Evolutionary conservation across 495 filamentous ascomycete genomes (phyloP).

Genomic region (Annulohypoxylon nitens): DNA sequence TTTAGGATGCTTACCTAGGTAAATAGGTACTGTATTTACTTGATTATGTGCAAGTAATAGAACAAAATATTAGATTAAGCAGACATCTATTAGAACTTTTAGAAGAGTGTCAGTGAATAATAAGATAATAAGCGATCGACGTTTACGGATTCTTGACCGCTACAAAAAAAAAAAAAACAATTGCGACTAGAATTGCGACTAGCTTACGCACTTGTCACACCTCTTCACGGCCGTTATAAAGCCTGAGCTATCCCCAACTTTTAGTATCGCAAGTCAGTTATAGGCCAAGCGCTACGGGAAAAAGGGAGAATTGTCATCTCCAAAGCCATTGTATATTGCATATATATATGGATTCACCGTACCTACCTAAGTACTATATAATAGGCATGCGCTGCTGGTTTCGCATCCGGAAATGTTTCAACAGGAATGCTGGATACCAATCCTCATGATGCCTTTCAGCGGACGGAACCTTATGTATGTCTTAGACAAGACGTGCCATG

Average conservation of each 20-base stretch:
- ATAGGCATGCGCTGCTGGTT: background rate
- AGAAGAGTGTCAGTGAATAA: background rate
- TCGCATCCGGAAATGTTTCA: slow-evolving; percentile 25
- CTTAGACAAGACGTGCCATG: slow-evolving; percentile 35
- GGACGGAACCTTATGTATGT: slow-evolving; percentile 22
- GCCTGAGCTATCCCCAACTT: background rate
- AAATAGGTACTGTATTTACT: background rate
- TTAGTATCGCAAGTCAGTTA: background rate
- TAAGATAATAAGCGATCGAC: slow-evolving; percentile 9
- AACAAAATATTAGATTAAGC: no score
- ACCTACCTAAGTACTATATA: background rate
- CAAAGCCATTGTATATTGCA: no score
- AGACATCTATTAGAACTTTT: no score
- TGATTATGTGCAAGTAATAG: no score
- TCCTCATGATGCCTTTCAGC: slow-evolving; percentile 11
- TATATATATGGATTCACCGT: no score
- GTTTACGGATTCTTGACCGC: slow-evolving; percentile 11
- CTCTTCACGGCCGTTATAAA: background rate
- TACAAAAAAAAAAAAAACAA: background rate
- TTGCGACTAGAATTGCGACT: slow-evolving; percentile 5
- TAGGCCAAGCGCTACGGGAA: background rate
- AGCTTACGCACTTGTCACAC: slow-evolving; percentile 6
- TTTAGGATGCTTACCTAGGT: no score
- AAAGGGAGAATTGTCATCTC: background rate
- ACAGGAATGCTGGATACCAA: slow-evolving; percentile 24